Base-by-base conservation (phyloP, 306 rosid species). In the Fragaria nilgerrensis region DNA sequence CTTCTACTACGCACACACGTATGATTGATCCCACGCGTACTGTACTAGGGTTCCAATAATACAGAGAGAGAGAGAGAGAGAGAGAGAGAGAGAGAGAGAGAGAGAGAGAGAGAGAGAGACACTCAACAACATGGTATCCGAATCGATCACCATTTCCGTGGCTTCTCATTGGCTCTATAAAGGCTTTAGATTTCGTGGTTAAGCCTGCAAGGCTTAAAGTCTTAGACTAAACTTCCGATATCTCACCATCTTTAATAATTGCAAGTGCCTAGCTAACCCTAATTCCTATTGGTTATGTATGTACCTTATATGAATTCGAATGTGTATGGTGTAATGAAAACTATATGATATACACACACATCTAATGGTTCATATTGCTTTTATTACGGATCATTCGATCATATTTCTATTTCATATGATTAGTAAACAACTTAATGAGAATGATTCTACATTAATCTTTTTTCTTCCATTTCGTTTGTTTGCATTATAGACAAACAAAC, bases 101-200 rank as follows among this genome's bases (percentile, higher is more conserved):
- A 75, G 50, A 61, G 81, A 86, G 81, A 82, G 90, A 44, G 16
- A 45, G 53, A 49, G 56, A 50, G 43, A 36, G 27, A 73, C 88
- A 92, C 88, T 81, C 84, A 85, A 48, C 48, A 4, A 44, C 8
- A 55, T 92, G 95, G 86, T 77, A 81, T 92, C 95, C 88, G 82
- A 90, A 90, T 92, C 93, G 89, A 90, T 87, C 85, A 85, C 74
- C 88, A 89, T 85, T 83, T 90, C 76, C 86, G 48, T 65, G 68
- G 66, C 74, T 56, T 84, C 13, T 87, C 86, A 80, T 44, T 90
- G 96, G 88, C 41, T 62, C 68, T 81, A 56, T 53, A 15, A 15
- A 53, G 70, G 70, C 85, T 80, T 78, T 70, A 73, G 58, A 77
- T 83, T 81, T 88, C 25, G 47, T 70, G 74, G 68, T 34, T 45